Conservation (phyloP, 306 rosid genomes). For the Amphicarpaea edgeworthii region DNA sequence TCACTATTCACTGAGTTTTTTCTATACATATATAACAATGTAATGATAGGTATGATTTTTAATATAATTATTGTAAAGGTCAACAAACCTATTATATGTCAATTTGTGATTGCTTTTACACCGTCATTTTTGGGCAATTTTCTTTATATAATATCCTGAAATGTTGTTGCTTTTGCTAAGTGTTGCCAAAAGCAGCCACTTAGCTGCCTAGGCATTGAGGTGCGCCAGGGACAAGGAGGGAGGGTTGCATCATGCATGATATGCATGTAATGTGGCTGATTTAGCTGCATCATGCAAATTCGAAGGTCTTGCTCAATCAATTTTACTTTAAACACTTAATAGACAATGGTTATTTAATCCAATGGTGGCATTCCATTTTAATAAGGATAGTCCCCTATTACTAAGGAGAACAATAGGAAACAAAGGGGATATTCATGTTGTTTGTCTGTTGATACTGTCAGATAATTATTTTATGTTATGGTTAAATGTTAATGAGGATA, state of each 20-base stretch:
- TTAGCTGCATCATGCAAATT: not conserved
- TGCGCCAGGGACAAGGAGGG: not conserved
- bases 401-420: not conserved
- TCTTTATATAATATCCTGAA: not conserved
- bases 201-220: not conserved
- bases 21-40: no score
- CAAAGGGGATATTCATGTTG: not conserved
- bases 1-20: not conserved
- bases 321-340: not conserved
- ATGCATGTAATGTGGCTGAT: not conserved
- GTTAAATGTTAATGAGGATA: constrained; percentile 6
- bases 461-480: not conserved
- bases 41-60: no score
- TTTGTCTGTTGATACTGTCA: not conserved
- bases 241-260: no score
- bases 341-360: not conserved
- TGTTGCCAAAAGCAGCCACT: not conserved
- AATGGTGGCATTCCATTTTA: not conserved
- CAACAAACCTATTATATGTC: no score
- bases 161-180: constrained; percentile 1
- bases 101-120: no score
- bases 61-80: no score
- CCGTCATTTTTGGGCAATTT: not conserved
- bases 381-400: not conserved
- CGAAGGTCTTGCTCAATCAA: not conserved